A percentile compares a stretch with the other conserved stretches of the same genome.
Evolutionary conservation across 2,329 filamentous ascomycete genomes (phyloP).

Genomic region (Colletotrichum euphorbiae): DNA sequence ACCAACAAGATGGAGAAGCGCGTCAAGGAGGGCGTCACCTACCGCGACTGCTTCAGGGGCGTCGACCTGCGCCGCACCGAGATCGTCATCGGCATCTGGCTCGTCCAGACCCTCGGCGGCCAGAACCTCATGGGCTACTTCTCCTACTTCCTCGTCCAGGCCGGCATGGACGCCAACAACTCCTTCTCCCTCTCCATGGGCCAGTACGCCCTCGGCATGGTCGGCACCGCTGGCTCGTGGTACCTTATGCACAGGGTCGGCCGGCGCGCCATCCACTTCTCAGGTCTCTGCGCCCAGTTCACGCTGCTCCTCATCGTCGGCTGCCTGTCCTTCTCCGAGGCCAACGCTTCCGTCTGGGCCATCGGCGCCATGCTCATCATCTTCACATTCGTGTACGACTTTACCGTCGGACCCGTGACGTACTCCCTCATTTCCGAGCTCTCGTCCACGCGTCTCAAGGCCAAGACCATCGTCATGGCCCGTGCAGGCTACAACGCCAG

Average conservation of each 20-base stretch:
- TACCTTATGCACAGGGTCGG: slow-evolving; percentile 61
- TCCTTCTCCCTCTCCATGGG: slow-evolving; percentile 60
- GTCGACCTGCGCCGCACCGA: slow-evolving; percentile 65
- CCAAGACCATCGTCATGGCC: slow-evolving; percentile 66
- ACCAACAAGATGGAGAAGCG: slow-evolving; percentile 63
- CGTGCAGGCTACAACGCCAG: slow-evolving; percentile 60
- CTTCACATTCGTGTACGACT: slow-evolving; percentile 66
- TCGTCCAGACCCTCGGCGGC: slow-evolving; percentile 61
- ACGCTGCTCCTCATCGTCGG: slow-evolving; percentile 55
- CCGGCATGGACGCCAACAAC: slow-evolving; percentile 57
- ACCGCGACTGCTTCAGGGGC: slow-evolving; percentile 64
- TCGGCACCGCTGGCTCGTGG: slow-evolving; percentile 65
- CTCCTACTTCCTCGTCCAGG: slow-evolving; percentile 50
- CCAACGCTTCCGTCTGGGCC: slow-evolving; percentile 54
- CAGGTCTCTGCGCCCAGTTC: slow-evolving; percentile 56
- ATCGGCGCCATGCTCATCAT: slow-evolving; percentile 61
- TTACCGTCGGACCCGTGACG: slow-evolving; percentile 65
- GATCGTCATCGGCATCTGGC: slow-evolving; percentile 62
- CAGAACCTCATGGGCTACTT: slow-evolving; percentile 57
- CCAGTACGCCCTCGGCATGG: slow-evolving; percentile 61
- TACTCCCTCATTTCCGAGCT: slow-evolving; percentile 65
- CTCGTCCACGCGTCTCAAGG: slow-evolving; percentile 64
- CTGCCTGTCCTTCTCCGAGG: slow-evolving; percentile 51
- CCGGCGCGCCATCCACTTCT: slow-evolving; percentile 61
- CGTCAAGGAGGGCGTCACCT: slow-evolving; percentile 56